Base-by-base conservation (phyloP, 106 monocot genomes). In the Dendrobium huoshanense region DNA sequence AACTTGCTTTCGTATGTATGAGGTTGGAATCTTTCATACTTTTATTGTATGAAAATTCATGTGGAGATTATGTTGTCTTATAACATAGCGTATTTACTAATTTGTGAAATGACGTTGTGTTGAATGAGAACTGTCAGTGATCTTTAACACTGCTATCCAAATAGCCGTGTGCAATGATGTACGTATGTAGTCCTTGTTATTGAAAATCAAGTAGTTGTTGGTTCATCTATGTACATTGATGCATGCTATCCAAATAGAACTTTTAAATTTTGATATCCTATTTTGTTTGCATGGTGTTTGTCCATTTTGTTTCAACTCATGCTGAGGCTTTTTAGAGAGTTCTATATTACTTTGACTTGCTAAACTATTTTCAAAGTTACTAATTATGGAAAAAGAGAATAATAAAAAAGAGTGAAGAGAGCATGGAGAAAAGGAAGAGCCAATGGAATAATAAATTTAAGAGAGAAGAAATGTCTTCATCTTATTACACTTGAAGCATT, bases 1-100 rank as follows among this genome's bases (percentile, higher is more conserved):
- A 98, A 87, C 80, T 42, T 96, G 77, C 89, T 96, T 22, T 74
- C 87, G 6, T 86, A 90, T 79, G 80, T 92, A 44, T 87, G 86
- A 92, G 83, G 83, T 78, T 67, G 15, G 40, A 18, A n/a, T 58
- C 24, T 79, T 73, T 44, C 33, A 70, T 17, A 56, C 56, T 56
- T 67, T 8, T 67, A 4, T 67, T 25, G 1, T 24, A 19, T 67
- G 67, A 67, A 37, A 56, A 56, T 56, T 8, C 56, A 56, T 56
- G 56, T 67, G 67, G 67, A 9, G 27, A 67, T 27, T 67, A 9
- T 67, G 25, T 67, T 9, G 24, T 67, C 67, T 67, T 67, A 11
- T 29, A 27, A 25, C 25, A 9, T 67, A 67, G 67, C 67, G 25
- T 67, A 29, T 67, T 31, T 67, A 67, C 67, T 67, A 27, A 67